Evolutionary conservation across 2,329 filamentous ascomycete genomes (phyloP), one percentile per base, ranked within the genome.

Genomic region (Colletotrichum liriopes): DNA sequence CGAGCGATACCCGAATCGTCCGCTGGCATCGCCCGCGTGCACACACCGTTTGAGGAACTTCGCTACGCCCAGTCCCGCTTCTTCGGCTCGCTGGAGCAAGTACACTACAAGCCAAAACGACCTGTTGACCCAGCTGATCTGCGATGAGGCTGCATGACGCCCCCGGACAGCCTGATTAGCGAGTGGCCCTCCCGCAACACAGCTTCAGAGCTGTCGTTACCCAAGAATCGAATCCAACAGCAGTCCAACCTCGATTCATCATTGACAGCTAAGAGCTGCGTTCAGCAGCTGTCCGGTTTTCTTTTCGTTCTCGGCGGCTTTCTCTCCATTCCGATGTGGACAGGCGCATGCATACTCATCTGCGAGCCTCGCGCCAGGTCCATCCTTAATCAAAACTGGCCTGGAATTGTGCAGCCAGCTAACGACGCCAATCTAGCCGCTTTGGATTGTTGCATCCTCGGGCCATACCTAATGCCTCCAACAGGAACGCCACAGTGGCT

Each of bases 401-500:
- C 23, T 43, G 39, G 39, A 35, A 60, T 60, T 16, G 32, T 52
- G 47, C 37, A 64, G 23, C 6, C 45, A 39, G 45, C 61, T 54
- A 18, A 18, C 65, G 26, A 37, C 47, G 16, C 47, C 20, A 35
- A n/a, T 20, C 47, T 52, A 59, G 37, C 61, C 54, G 18, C 12
- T 29, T 43, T 65, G 18, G 43, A n/a, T 18, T 41, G 59, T 68
- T 12, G n/a, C 51, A 49, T 35, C 37, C 29, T 54, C 43, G 61
- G 43, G 54, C 60, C 43, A 68, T 32, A 26, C 23, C 23, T 20
- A 64, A 63, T 39, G 41, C 20, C 23, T 58, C 52, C 39, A 6
- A 52, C 37, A 39, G n/a, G 39, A 45, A 66, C 62, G 55, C 52
- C 52, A 43, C 59, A 32, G 58, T 47, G 51, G n/a, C 65, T 63